Evolutionary conservation across 2,329 filamentous ascomycete genomes (phyloP).

Genomic region (Talaromyces pinophilus): DNA sequence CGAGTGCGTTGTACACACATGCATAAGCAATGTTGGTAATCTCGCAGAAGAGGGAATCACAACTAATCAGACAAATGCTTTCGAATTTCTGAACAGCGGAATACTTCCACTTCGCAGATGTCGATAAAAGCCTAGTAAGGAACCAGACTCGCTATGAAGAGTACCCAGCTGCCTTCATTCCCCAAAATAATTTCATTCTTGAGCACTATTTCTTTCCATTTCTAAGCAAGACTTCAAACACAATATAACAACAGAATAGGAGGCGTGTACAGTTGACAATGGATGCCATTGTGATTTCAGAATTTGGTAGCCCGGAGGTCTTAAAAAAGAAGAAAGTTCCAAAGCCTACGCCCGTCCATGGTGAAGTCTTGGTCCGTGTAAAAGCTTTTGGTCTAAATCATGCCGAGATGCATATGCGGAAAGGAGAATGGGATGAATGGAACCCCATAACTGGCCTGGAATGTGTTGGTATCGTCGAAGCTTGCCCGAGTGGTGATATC

Average conservation of each 20-base stretch:
- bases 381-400: conserved; percentile 50
- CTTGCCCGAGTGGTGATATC: neutral
- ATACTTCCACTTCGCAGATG: neutral
- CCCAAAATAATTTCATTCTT: neutral
- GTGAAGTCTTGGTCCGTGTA: conserved; percentile 26
- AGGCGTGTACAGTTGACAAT: neutral
- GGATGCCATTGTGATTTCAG: neutral
- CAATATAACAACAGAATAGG: neutral
- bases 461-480: conserved; percentile 29
- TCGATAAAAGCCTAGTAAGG: neutral
- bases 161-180: neutral
- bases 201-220: neutral
- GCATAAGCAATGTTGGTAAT: neutral
- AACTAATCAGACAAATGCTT: neutral
- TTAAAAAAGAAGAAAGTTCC: neutral
- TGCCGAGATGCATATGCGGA: conserved; percentile 51
- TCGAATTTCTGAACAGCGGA: neutral
- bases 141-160: neutral
- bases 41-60: neutral
- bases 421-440: conserved; percentile 37
- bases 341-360: neutral
- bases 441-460: conserved; percentile 43
- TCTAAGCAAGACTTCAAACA: neutral
- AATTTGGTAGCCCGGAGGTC: neutral
- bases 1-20: neutral